These are phyloP conservation scores for Ambrosia trifida DNA, from an alignment of 129 eudicot genomes.

Conservation along the genomic window DNA sequence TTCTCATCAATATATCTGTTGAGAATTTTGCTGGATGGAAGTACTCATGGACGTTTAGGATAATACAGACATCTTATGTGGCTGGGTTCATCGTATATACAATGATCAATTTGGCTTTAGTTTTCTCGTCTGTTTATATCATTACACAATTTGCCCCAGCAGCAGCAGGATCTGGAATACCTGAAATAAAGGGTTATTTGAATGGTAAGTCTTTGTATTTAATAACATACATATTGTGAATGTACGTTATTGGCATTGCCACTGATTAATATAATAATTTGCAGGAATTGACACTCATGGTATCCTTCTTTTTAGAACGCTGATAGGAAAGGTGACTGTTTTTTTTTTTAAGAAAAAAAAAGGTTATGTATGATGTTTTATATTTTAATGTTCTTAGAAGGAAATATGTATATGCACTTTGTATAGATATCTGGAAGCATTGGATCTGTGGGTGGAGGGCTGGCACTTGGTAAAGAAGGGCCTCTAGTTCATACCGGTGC, in stretches of 20 bases:
- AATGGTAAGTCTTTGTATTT: constrained; percentile 55
- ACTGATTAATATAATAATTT: constrained; percentile 17
- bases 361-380: background rate
- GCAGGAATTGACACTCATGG: constrained; percentile 93
- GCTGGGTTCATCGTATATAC: constrained; percentile 77
- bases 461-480: constrained; percentile 99
- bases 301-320: constrained; percentile 89
- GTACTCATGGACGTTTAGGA: constrained; percentile 66
- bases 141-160: constrained; percentile 92
- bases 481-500: constrained; percentile 99
- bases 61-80: constrained; percentile 82
- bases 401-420: constrained; percentile 6
- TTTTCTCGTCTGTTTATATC: constrained; percentile 87
- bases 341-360: constrained; percentile 3
- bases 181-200: constrained; percentile 97
- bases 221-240: background rate
- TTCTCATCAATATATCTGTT: constrained; percentile 91
- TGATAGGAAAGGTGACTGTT: constrained; percentile 77
- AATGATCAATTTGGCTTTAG: constrained; percentile 80
- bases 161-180: constrained; percentile 99
- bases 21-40: constrained; percentile 99
- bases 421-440: constrained; percentile 88
- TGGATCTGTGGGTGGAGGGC: constrained; percentile 98
- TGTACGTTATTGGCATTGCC: background rate
- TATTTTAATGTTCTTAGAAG: background rate